Evolutionary conservation across 2,329 filamentous ascomycete genomes (phyloP), one percentile per base, ranked within the genome.

Genomic region (Hypoxylon sp.): DNA sequence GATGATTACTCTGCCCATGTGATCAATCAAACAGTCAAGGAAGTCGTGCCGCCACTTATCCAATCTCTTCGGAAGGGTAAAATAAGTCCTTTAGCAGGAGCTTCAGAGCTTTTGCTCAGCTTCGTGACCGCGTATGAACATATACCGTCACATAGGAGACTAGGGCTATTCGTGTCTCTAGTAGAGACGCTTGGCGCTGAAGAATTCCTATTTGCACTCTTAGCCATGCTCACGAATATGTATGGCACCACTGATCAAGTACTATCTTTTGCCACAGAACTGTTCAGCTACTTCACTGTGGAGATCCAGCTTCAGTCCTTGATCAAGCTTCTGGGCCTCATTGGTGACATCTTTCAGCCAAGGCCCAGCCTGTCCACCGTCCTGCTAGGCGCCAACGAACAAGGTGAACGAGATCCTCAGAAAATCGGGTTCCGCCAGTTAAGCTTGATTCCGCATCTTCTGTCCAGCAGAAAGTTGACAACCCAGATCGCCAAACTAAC

Each of bases 1-100:
- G 96, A 99, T 74, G 95, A 98, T 73, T 98, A 97, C 80, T 98
- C 96, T 21, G 94, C 94, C 11, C 93, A 97, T 77, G 95, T 99
- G 30, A 95, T 97, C 62, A 93, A 96, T 73, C 94, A 93, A 82
- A 98, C 96, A 1, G 94, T 99, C 72, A 92, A 94, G 67, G 91
- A 95, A 73, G 94, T 99, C 21, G 92, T 99, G 29, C 96, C 96
- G 23, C 94, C 95, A 12, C 83, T 99, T 46, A 93, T 97, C 39
- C 88, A 90, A 30, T 97, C 94, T 0, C 85, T 99, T 64, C 89
- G 92, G 57, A 91, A 91, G 75, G 92, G 93, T 73, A 90, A 92
- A 71, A 90, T 93, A 73, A 88, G 88, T 70, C 85, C 93, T 34
- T 87, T 97, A 21, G 90, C 90, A 32, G 93, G 94, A 46, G 93